A percentile compares a stretch with the other conserved stretches of the same genome.
These are phyloP conservation scores for Bruguiera parviflora DNA, from an alignment of 345 rosid genomes.

Conservation along the genomic window DNA sequence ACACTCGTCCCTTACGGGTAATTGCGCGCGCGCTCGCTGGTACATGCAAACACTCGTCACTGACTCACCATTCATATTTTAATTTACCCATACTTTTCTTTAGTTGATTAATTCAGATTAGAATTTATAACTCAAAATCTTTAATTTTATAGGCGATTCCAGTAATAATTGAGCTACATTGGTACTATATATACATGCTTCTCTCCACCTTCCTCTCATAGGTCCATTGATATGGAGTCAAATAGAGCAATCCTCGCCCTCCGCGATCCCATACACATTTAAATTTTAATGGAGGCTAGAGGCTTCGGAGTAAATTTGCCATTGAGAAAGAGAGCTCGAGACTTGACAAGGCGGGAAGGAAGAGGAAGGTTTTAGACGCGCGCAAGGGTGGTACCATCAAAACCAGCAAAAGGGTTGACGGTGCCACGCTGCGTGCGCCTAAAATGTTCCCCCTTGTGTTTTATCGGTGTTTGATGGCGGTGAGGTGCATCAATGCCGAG, in stretches of 20 bases:
- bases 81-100: too few species aligned
- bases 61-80: neutral
- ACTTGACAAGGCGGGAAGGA: neutral
- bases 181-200: too few species aligned
- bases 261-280: neutral
- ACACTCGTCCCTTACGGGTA: neutral
- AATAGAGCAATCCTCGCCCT: neutral
- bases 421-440: constrained; percentile 45
- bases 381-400: constrained; percentile 21
- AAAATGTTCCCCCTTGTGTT: neutral
- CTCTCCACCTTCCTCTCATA: too few species aligned
- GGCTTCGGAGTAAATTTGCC: neutral
- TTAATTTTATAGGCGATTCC: too few species aligned
- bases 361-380: constrained; percentile 24
- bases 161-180: too few species aligned
- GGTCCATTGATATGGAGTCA: too few species aligned
- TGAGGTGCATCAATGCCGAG: too few species aligned
- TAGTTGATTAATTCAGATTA: too few species aligned
- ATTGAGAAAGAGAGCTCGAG: neutral
- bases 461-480: neutral
- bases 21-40: neutral
- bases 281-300: neutral
- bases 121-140: too few species aligned
- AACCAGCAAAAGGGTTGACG: constrained; percentile 16
- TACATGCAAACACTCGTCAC: neutral